Base-by-base conservation (phyloP, 345 rosid genomes). In the Rubroshorea leprosula region DNA sequence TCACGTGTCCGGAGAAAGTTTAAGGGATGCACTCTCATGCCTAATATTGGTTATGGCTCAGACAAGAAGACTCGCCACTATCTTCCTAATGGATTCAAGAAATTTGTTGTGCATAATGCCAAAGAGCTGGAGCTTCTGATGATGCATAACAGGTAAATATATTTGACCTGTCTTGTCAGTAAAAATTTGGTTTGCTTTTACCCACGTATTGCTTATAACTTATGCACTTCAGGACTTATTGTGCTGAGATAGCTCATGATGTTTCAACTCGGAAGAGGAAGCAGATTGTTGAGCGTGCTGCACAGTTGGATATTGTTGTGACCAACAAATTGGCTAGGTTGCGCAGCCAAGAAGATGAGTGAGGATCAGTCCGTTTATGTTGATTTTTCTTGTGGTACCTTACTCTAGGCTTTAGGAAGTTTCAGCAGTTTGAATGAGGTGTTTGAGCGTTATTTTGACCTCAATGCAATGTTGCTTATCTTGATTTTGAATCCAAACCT, bases 1-100 rank as follows among this genome's bases (percentile, higher is more conserved):
- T 84, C 90, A 15, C 83, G 90, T 58, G 85, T 81, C 49, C 75
- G 90, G 74, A 81, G 90, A 53, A 84, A 81, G 78, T 84, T 84
- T 74, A 84, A 84, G 51, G 90, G 90, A 69, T 62, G 72, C 64
- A 68, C 79, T 31, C 24, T 84, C 61, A 84, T 84, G 87, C 90
- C 87, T 25, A 81, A 84, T 56, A 75, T 84, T 59, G 90, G 87
- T 49, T 84, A 84, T 57, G 87, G 83, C 18, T 65, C 83, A 0
- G 85, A 81, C 75, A 81, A 75, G 81, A 84, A 75, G 57, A 84
- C 87, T 2, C 81, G 87, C 48, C 85, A 84, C 74, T 84, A 72
- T 63, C 87, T 81, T 41, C 90, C 90, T 26, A 83, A 83, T 25
- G 83, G 90, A 21, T 81, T 84, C 54, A 84, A 79, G 78, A 84